Conservation (phyloP, 2,329 filamentous ascomycete species). For the Diplodia scrobiculata region DNA sequence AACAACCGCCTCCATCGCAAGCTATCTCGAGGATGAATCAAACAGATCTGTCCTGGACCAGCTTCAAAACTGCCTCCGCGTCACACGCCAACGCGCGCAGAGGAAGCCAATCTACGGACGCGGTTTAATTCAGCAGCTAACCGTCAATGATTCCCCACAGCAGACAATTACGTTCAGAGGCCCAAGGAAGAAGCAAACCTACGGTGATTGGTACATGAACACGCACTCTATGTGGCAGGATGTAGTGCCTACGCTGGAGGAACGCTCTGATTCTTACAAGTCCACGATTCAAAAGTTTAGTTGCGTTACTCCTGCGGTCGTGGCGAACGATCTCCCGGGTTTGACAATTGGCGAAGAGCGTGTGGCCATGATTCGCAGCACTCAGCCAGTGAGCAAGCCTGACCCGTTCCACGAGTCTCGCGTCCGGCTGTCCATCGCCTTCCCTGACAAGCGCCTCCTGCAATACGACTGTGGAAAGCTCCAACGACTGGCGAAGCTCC, state of each 20-base stretch:
- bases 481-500: slow-evolving; percentile 80
- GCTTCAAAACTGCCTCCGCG: slow-evolving; percentile 75
- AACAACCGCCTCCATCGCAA: slow-evolving; percentile 68
- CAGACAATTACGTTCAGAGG: slow-evolving; percentile 24
- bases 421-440: slow-evolving; percentile 90
- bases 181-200: slow-evolving; percentile 24
- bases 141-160: slow-evolving; percentile 53
- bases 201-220: slow-evolving; percentile 71
- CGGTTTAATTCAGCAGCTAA: slow-evolving; percentile 73
- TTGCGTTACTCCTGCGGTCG: slow-evolving; percentile 85
- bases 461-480: slow-evolving; percentile 98
- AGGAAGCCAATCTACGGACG: slow-evolving; percentile 79
- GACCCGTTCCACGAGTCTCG: slow-evolving; percentile 94
- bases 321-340: slow-evolving; percentile 74
- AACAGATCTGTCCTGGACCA: slow-evolving; percentile 57
- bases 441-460: slow-evolving; percentile 91
- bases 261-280: slow-evolving; percentile 72
- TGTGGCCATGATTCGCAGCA: slow-evolving; percentile 58
- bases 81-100: slow-evolving; percentile 79
- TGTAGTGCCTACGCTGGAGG: slow-evolving; percentile 73
- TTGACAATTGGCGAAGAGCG: slow-evolving; percentile 63
- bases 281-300: slow-evolving; percentile 82
- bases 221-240: slow-evolving; percentile 64
- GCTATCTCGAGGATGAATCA: slow-evolving; percentile 68
- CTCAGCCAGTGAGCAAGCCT: slow-evolving; percentile 45